These are phyloP conservation scores for Keqinozyma sinolaborantium DNA, from an alignment of 1,139 yeast species.

Conservation along the genomic window DNA sequence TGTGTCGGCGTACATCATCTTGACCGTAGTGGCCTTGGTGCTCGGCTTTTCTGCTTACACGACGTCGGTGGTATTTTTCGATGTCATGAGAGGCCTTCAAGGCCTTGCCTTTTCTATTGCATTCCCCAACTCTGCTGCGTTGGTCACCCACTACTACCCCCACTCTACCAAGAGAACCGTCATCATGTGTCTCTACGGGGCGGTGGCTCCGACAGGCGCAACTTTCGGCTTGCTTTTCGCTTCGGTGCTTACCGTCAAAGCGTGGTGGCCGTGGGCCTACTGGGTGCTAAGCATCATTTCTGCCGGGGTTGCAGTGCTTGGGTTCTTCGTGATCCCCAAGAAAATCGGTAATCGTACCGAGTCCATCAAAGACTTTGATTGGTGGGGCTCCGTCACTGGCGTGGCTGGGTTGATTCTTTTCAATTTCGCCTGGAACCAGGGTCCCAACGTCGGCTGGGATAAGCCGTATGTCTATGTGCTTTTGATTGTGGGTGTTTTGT, in stretches of 20 bases:
- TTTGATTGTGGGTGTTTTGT: slow-evolving; percentile 43
- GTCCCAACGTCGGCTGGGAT: slow-evolving; percentile 59
- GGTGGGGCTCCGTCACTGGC: slow-evolving; percentile 31
- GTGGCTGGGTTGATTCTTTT: slow-evolving; percentile 43
- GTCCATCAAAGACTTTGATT: slow-evolving; percentile 34
- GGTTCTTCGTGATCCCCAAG: slow-evolving; percentile 42
- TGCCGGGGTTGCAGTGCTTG: slow-evolving; percentile 21
- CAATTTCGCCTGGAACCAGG: slow-evolving; percentile 62
- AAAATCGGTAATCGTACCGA: slow-evolving; percentile 20
- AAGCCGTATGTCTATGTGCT: slow-evolving; percentile 46
- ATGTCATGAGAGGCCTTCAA: slow-evolving; percentile 52
- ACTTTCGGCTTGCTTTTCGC: slow-evolving; percentile 47
- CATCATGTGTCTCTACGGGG: slow-evolving; percentile 50
- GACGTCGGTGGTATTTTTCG: slow-evolving; percentile 39
- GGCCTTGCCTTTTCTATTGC: slow-evolving; percentile 60
- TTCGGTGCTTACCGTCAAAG: slow-evolving; percentile 36
- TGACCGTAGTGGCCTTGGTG: slow-evolving; percentile 17
- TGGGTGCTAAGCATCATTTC: slow-evolving; percentile 44
- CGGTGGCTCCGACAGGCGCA: slow-evolving; percentile 60
- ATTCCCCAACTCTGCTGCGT: slow-evolving; percentile 56
- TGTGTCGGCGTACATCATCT: slow-evolving; percentile 37
- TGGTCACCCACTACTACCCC: slow-evolving; percentile 51
- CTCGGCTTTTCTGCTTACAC: slow-evolving; percentile 50
- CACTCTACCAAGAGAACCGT: slow-evolving; percentile 36
- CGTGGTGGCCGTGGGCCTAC: slow-evolving; percentile 59